Percentiles rank a stretch among this genome's conserved stretches.
These are phyloP conservation scores for Fusarium sarcochroum DNA, from an alignment of 2,329 filamentous ascomycete genomes.

Conservation along the genomic window DNA sequence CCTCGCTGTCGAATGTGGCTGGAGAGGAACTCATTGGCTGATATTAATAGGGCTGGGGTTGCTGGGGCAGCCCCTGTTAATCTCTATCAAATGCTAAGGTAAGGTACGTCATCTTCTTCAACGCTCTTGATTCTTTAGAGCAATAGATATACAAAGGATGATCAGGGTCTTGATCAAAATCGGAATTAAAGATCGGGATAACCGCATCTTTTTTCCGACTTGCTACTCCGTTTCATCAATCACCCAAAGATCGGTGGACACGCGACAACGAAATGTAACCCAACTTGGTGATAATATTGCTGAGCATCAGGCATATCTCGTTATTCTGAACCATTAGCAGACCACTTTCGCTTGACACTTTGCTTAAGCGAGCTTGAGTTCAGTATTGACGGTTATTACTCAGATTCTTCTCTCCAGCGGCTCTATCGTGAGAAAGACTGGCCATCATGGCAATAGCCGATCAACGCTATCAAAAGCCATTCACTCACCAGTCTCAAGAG, in stretches of 20 bases:
- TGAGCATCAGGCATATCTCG: conserved; percentile 38
- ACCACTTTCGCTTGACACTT: background rate
- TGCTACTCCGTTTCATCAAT: background rate
- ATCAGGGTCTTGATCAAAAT: conserved; percentile 12
- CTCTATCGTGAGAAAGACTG: background rate
- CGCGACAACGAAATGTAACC: background rate
- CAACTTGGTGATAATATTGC: conserved; percentile 34
- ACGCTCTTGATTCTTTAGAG: background rate
- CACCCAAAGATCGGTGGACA: background rate
- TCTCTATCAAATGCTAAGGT: conserved; percentile 18
- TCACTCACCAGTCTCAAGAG: background rate
- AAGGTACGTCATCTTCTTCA: conserved; percentile 43
- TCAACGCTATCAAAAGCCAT: background rate
- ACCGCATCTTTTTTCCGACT: background rate
- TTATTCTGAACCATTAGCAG: background rate
- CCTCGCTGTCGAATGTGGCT: conserved; percentile 47
- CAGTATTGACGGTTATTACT: no score
- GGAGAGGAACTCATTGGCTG: conserved; percentile 34
- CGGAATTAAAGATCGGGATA: background rate
- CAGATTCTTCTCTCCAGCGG: background rate
- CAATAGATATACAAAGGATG: background rate
- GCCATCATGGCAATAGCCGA: background rate
- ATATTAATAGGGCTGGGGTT: conserved; percentile 46
- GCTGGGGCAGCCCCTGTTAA: conserved; percentile 38
- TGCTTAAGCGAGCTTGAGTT: background rate